Base-by-base conservation (phyloP, 2,329 filamentous ascomycete species). In the Fusarium nisikadoi region DNA sequence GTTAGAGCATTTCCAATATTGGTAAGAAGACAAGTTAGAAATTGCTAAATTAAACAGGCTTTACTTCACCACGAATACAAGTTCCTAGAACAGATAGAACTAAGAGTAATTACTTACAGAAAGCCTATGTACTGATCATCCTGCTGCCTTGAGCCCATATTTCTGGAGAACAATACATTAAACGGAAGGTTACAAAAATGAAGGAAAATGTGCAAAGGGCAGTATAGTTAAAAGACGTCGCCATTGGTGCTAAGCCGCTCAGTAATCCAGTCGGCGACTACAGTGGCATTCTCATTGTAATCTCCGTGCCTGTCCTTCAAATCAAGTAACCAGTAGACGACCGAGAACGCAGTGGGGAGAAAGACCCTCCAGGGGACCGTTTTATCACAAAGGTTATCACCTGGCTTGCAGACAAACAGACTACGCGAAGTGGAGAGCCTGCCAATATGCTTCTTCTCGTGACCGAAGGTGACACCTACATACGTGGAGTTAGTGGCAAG, bases 401-500 rank as follows among this genome's bases (percentile, higher is more conserved):
- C 38, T 2, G 33, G 14, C 13, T n/a, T 39, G 7, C 61, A 64
- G 57, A 53, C 23, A 17, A 45, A 5, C 12, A 39, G 43, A 38
- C n/a, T 62, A 10, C 61, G 61, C n/a, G 57, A 19, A 2, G n/a
- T 11, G 8, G 57, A 45, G 3, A 63, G 43, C 12, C 11, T 38
- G 3, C 61, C 61, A 25, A 62, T 52, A n/a, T 11, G 10, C 5
- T 53, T 14, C 43, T 53, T 52, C 1, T 33, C 46, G 27, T 62
- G 23, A 23, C 61, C 61, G 6, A 64, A 43, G 12, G 38, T 53
- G 9, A 62, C 25, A 62, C 25, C 61, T 64, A 13, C 20, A 12
- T 6, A 53, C 4, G 3, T 6, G 10, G 23, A 8, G 33, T 62
- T 16, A 64, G 9, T 29, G 5, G n/a, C 29, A n/a, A 20, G 11